Base-by-base conservation (phyloP, 1,284 basidiomycete genomes). In the Neolentinus lepideus region DNA sequence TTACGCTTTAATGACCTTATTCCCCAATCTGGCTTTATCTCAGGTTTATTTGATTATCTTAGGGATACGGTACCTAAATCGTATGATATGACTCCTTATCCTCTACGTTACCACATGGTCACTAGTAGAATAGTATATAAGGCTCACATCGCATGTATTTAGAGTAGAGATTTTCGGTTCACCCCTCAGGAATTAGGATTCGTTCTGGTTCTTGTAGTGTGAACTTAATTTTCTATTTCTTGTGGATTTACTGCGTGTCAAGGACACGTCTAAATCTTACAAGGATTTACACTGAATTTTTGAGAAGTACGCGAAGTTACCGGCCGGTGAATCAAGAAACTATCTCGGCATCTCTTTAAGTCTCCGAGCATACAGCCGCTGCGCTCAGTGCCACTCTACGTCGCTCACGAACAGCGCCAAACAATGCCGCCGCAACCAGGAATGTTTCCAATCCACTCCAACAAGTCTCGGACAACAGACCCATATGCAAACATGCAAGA, bases 351-450 rank as follows among this genome's bases (percentile, higher is more conserved):
- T 31, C 4, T 12, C 4, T 6, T 31, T 4, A 6, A 12, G 12
- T 31, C 12, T 4, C 29, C 29, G 29, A 12, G 12, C 12, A 12
- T 31, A 6, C 6, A 4, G 29, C 12, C 29, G 29, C 6, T 31
- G 29, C 29, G n/a, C n/a, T n/a, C n/a, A n/a, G n/a, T n/a, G n/a
- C n/a, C n/a, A n/a, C n/a, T n/a, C n/a, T n/a, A n/a, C n/a, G n/a
- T n/a, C n/a, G n/a, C n/a, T n/a, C n/a, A n/a, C n/a, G n/a, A n/a
- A n/a, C n/a, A n/a, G n/a, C 33, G 33, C 33, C 33, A 35, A 35
- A 35, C 9, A n/a, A 78, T 79, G 78, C 79, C 78, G 55, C 78
- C 78, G 54, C 78, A 78, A 58, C 76, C 77, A 55, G 78, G 78
- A 60, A 72, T 80, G 62, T 80, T 80, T 54, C 71, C 78, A 11